Conservation (phyloP, 768 basidiomycete species). For the Exidia glandulosa region DNA sequence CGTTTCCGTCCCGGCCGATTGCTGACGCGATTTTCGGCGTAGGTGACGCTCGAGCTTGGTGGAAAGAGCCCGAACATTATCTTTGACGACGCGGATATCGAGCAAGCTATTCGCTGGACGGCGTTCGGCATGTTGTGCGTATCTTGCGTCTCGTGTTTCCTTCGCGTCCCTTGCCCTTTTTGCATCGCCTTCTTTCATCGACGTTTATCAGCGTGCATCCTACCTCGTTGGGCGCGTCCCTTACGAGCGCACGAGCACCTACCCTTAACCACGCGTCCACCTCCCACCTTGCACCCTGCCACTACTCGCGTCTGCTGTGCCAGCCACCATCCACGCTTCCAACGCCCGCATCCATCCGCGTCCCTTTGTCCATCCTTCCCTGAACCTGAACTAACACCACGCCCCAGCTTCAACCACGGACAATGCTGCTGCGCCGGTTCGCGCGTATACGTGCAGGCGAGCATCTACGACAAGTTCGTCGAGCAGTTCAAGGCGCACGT, state of each 20-base stretch:
- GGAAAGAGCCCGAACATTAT: conserved; percentile 60
- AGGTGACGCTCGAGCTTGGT: conserved; percentile 17
- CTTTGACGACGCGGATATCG: conserved; percentile 78
- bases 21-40: conserved; percentile 46
- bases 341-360: too few relatives aligned
- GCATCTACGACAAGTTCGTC: conserved; percentile 76
- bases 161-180: too few relatives aligned
- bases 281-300: too few relatives aligned
- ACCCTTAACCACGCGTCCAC: too few relatives aligned
- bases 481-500: conserved; percentile 52
- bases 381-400: background rate
- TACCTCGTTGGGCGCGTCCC: too few relatives aligned
- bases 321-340: background rate
- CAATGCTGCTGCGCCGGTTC: conserved; percentile 93
- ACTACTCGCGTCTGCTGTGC: background rate
- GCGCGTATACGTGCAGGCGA: conserved; percentile 79
- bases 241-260: too few relatives aligned
- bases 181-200: too few relatives aligned
- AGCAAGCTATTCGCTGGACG: conserved; percentile 44
- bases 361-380: conserved; percentile 23
- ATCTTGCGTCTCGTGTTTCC: too few relatives aligned
- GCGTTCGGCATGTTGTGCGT: conserved; percentile 1
- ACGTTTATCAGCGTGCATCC: too few relatives aligned
- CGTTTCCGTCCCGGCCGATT: conserved; percentile 87
- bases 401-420: conserved; percentile 24